phyloP scores from a whole-genome alignment of 169 alveolate species.

The Plasmodium blacklocki region DNA sequence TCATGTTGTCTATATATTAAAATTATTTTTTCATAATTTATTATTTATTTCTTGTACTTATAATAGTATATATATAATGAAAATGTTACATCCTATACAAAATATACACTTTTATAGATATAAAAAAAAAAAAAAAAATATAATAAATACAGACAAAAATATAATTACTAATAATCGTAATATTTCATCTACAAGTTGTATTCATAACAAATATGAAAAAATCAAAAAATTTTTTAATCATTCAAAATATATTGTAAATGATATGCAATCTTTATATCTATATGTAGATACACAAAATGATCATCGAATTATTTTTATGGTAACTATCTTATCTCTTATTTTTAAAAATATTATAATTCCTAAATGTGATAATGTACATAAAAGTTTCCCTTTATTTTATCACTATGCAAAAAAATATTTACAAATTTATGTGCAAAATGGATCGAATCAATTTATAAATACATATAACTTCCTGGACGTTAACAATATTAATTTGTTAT shows the following conservation, averaged over 20 bases:
- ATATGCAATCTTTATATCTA: constrained; percentile 5
- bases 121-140: neutral
- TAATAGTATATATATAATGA: constrained; percentile 18
- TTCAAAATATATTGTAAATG: constrained; percentile 23
- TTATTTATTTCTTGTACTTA: constrained; percentile 12
- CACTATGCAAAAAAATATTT: constrained; percentile 7
- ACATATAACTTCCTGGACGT: neutral
- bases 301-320: constrained; percentile 48
- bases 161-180: neutral
- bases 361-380: constrained; percentile 6
- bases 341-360: constrained; percentile 21
- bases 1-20: constrained; percentile 15
- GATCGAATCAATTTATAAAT: neutral
- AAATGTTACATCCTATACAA: neutral
- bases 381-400: constrained; percentile 37
- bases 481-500: neutral
- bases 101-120: constrained; percentile 8
- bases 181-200: too few relatives aligned
- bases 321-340: constrained; percentile 29
- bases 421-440: constrained; percentile 12
- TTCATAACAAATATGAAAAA: neutral
- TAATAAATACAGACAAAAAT: neutral
- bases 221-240: neutral
- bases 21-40: constrained; percentile 21
- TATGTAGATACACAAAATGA: constrained; percentile 41